These are phyloP conservation scores for Fimicolochytrium jonesii DNA, from an alignment of 192 early-diverging fungal species.

Conservation along the genomic window DNA sequence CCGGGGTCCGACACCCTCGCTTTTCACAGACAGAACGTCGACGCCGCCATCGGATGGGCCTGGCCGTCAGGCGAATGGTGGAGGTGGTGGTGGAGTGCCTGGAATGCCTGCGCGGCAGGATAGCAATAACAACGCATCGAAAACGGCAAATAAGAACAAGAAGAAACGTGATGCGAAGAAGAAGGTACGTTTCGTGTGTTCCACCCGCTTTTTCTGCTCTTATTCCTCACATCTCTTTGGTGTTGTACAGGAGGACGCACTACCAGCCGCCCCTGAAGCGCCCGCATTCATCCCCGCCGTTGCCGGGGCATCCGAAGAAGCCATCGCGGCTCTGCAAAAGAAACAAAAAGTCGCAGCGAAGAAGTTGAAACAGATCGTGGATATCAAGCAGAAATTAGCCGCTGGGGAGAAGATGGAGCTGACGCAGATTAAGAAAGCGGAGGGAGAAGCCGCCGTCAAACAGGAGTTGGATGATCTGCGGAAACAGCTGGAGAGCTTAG, in stretches of 20 bases:
- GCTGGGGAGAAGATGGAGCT: slow-evolving; percentile 77
- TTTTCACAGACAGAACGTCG: slow-evolving; percentile 12
- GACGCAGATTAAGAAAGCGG: slow-evolving; percentile 76
- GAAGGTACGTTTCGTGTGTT: slow-evolving; percentile 39
- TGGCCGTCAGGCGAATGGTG: neutral
- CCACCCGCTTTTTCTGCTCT: slow-evolving; percentile 24
- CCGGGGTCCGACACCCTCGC: slow-evolving; percentile 36
- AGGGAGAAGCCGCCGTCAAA: slow-evolving; percentile 52
- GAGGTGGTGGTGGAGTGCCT: neutral
- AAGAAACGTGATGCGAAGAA: slow-evolving; percentile 65
- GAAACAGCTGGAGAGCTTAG: neutral
- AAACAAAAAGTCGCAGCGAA: slow-evolving; percentile 82
- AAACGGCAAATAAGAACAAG: slow-evolving; percentile 64
- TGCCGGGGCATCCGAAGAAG: neutral
- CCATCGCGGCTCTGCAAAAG: slow-evolving; percentile 63
- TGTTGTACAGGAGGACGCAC: neutral
- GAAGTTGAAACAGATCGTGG: slow-evolving; percentile 87
- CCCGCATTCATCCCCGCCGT: slow-evolving; percentile 13
- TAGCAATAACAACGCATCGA: slow-evolving; percentile 42
- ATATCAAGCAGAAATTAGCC: slow-evolving; percentile 72
- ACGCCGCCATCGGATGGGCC: neutral
- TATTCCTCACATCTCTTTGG: slow-evolving; percentile 5
- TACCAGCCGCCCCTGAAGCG: neutral
- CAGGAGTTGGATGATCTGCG: slow-evolving; percentile 44
- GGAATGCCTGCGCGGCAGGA: slow-evolving; percentile 7